These are phyloP conservation scores for Colletotrichum liriopes DNA, from an alignment of 2,329 filamentous ascomycete genomes.

Conservation along the genomic window DNA sequence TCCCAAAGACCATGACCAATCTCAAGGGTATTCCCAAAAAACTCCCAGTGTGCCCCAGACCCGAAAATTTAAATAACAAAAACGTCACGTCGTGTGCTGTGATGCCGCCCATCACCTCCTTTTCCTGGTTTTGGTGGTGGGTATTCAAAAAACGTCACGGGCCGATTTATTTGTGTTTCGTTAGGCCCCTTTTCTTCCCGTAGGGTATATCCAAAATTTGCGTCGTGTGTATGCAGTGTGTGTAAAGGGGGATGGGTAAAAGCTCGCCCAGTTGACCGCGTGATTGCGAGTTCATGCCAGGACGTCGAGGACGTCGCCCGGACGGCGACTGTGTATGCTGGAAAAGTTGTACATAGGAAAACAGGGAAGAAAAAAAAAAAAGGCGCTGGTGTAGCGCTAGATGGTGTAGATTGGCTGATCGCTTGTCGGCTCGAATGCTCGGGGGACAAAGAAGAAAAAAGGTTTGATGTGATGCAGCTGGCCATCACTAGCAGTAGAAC, in stretches of 20 bases:
- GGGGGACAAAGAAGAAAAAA: no score
- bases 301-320: neutral
- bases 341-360: slow-evolving; percentile 28
- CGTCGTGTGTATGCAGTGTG: slow-evolving; percentile 15
- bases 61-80: neutral
- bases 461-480: neutral
- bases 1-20: slow-evolving; percentile 4
- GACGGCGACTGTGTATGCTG: neutral
- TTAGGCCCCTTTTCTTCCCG: slow-evolving; percentile 14
- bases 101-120: slow-evolving; percentile 15
- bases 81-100: slow-evolving; percentile 30
- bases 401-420: neutral
- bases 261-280: neutral
- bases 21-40: slow-evolving; percentile 14
- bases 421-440: slow-evolving; percentile 32
- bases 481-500: slow-evolving; percentile 43
- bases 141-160: slow-evolving; percentile 15
- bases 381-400: slow-evolving; percentile 5
- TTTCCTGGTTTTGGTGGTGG: slow-evolving; percentile 15
- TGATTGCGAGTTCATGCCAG: slow-evolving; percentile 2
- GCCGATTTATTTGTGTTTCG: slow-evolving; percentile 25
- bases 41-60: neutral
- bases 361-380: slow-evolving; percentile 16
- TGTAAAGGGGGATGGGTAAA: neutral
- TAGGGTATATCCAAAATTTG: slow-evolving; percentile 31